phyloP scores from a whole-genome alignment of 768 basidiomycete species.

The Russula sp. region DNA sequence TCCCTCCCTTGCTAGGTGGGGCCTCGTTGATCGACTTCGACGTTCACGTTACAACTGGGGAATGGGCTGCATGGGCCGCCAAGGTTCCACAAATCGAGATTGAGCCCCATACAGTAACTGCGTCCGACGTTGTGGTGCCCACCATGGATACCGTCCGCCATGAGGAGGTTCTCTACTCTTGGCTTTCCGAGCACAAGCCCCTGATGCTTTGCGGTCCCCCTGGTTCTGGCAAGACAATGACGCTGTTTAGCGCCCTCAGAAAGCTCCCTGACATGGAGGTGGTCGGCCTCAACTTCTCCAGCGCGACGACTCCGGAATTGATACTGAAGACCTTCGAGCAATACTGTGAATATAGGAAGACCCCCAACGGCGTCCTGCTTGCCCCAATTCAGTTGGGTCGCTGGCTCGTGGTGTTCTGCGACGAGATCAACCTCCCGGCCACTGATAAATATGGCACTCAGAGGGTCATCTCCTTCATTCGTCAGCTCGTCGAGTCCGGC shows the following conservation, averaged over 20 bases:
- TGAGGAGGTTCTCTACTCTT: constrained; percentile 97
- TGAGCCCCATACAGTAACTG: constrained; percentile 92
- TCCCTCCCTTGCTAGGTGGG: constrained; percentile 69
- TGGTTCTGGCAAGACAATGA: constrained; percentile 99
- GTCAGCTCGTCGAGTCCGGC: constrained; percentile 90
- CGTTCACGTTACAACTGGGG: constrained; percentile 77
- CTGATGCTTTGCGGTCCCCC: constrained; percentile 98
- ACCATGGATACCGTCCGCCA: constrained; percentile 98
- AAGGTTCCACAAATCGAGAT: constrained; percentile 94
- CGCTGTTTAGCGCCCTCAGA: constrained; percentile 92
- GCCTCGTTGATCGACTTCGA: constrained; percentile 93
- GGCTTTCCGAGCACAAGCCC: constrained; percentile 98
- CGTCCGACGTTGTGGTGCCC: constrained; percentile 94
- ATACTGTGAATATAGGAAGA: constrained; percentile 98
- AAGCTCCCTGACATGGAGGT: constrained; percentile 99
- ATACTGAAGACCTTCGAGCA: constrained; percentile 99
- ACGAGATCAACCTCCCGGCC: constrained; percentile 97
- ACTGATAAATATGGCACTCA: constrained; percentile 98
- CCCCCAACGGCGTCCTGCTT: constrained; percentile 94
- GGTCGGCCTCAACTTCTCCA: constrained; percentile 98
- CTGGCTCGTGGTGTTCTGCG: constrained; percentile 99
- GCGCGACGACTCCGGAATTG: constrained; percentile 95
- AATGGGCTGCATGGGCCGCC: constrained; percentile 90
- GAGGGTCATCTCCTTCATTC: constrained; percentile 95
- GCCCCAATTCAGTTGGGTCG: constrained; percentile 92